phyloP scores from a whole-genome alignment of 164 flowering plant species.

The Cinnamomum chago region DNA sequence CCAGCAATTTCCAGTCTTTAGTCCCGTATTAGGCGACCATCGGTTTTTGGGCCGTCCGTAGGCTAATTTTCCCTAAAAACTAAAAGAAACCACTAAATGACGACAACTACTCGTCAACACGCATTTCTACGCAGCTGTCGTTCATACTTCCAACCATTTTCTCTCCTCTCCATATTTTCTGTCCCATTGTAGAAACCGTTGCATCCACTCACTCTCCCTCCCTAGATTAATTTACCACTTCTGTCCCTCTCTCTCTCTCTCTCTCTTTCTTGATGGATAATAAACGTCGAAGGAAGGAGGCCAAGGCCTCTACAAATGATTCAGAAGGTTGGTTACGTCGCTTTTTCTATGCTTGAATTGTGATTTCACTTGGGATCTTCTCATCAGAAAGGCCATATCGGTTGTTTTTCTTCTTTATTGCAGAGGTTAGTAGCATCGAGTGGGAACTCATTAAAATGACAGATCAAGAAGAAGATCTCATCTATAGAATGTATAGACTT shows the following conservation, averaged over 20 bases:
- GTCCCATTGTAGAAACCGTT: neutral
- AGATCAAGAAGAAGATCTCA: constrained; percentile 69
- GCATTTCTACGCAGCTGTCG: constrained; percentile 46
- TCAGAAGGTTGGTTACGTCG: constrained; percentile 33
- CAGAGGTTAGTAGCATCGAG: constrained; percentile 57
- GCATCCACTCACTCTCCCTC: neutral
- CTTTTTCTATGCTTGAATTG: neutral
- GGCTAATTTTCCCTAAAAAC: too few relatives aligned
- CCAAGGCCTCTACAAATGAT: constrained; percentile 22
- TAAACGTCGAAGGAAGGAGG: constrained; percentile 42
- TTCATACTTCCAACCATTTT: constrained; percentile 16
- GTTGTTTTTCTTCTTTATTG: neutral
- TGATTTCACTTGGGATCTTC: neutral
- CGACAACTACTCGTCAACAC: constrained; percentile 51
- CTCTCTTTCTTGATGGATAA: constrained; percentile 25
- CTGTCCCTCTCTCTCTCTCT: neutral
- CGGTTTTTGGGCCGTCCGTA: too few relatives aligned
- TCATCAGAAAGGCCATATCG: neutral
- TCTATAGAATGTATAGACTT: constrained; percentile 69
- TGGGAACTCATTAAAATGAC: constrained; percentile 31
- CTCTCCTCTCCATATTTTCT: neutral
- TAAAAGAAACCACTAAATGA: neutral
- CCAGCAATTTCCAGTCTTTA: too few relatives aligned
- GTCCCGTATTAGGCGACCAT: too few relatives aligned
- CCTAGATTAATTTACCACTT: neutral